phyloP scores from a whole-genome alignment of 169 alveolate species.

The Eimeria brunetti region DNA sequence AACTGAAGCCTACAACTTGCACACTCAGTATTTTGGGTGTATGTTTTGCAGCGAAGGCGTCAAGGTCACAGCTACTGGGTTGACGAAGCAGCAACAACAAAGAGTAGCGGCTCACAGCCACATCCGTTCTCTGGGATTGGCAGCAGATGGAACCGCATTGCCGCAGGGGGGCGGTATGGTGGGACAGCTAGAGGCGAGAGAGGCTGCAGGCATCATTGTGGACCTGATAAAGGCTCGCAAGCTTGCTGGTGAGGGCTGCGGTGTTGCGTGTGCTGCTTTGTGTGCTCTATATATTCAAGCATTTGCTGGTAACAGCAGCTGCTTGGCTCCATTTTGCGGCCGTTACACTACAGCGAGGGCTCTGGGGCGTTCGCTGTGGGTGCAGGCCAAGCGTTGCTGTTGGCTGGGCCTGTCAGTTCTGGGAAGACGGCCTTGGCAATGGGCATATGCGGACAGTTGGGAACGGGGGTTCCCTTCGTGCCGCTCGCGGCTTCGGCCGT shows the following conservation, averaged over 20 bases:
- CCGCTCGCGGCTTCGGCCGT: slow-evolving; percentile 99
- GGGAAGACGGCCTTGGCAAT: slow-evolving; percentile 99
- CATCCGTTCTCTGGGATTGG: slow-evolving; percentile 98
- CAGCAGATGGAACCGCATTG: slow-evolving; percentile 94
- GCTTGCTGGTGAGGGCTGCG: slow-evolving; percentile 88
- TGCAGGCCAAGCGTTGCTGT: slow-evolving; percentile 95
- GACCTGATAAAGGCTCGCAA: slow-evolving; percentile 98
- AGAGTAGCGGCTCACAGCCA: slow-evolving; percentile 99
- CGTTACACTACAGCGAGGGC: not conserved
- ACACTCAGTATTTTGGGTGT: not conserved
- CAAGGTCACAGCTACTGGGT: slow-evolving; percentile 26
- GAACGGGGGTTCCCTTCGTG: slow-evolving; percentile 99
- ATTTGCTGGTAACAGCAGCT: not conserved
- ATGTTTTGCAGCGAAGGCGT: slow-evolving; percentile 38
- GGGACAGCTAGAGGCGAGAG: slow-evolving; percentile 99
- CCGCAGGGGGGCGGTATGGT: slow-evolving; percentile 94
- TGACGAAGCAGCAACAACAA: slow-evolving; percentile 75
- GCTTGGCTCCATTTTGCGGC: not conserved
- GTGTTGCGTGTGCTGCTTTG: not conserved
- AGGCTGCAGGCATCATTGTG: slow-evolving; percentile 99
- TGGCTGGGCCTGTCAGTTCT: slow-evolving; percentile 94
- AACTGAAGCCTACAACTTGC: not conserved
- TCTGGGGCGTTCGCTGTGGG: not conserved
- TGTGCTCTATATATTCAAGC: no score
- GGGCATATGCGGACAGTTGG: slow-evolving; percentile 98